Conservation (phyloP, 2,329 filamentous ascomycete species). For the Trichoderma atrobrunneum region DNA sequence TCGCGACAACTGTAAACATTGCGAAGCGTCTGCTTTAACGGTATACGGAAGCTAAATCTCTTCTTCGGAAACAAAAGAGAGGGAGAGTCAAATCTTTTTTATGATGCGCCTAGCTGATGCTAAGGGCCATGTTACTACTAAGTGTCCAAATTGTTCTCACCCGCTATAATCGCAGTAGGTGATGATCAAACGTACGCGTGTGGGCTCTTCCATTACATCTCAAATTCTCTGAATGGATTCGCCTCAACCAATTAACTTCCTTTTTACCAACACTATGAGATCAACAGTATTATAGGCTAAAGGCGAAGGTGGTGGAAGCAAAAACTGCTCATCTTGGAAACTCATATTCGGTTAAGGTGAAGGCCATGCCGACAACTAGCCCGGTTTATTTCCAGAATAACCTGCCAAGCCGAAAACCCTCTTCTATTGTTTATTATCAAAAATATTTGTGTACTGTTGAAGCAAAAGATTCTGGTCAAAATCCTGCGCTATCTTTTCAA, state of each 20-base stretch:
- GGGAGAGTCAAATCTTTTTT: background rate
- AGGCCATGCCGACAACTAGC: background rate
- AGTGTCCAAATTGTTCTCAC: background rate
- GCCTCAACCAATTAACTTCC: background rate
- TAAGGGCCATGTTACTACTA: background rate
- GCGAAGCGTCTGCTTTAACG: background rate
- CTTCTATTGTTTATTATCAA: background rate
- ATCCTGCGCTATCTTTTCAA: constrained; percentile 31
- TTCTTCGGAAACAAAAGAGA: background rate
- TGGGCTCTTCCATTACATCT: background rate
- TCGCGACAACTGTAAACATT: background rate
- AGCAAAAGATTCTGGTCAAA: constrained; percentile 33
- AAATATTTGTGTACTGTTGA: constrained; percentile 26
- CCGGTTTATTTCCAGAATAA: background rate
- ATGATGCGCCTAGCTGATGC: background rate
- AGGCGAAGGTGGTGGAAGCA: background rate
- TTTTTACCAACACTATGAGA: background rate
- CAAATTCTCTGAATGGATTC: background rate
- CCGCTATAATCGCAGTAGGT: background rate
- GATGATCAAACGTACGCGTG: background rate
- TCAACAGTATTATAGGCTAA: background rate
- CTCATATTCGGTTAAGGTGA: background rate
- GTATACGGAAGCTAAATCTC: background rate
- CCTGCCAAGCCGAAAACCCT: background rate
- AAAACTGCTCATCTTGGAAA: background rate